Evolutionary conservation across 2,329 filamentous ascomycete genomes (phyloP), one percentile per base, ranked within the genome.

Genomic region (Colletotrichum agaves): DNA sequence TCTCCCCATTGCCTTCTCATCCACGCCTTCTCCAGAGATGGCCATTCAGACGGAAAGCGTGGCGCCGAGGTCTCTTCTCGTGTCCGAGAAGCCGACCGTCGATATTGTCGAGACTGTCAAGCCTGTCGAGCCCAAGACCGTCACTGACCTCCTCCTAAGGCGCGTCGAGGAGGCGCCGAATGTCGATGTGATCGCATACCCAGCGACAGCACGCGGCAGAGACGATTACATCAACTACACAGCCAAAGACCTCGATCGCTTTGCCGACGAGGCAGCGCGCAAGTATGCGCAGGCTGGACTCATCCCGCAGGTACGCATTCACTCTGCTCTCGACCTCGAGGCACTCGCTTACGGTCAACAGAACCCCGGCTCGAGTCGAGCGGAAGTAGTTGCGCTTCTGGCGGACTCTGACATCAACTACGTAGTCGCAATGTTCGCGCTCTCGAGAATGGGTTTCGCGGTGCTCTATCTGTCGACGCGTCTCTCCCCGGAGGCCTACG

Each of bases 401-500:
- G 83, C 81, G 2, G 75, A 80, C 7, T 86, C 84, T 0, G 82
- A 82, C 64, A 76, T 88, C 27, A 82, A 85, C 63, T 85, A 85
- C 63, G 77, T 87, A 41, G 77, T 86, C 23, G 81, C 83, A n/a
- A 76, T 86, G 11, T 79, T 87, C 35, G 85, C 84, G 4, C 72
- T 89, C 37, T 81, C 80, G 23, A 80, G 84, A 60, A 75, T 89
- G 53, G 86, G 86, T 5, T 86, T 84, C 74, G 79, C 84, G 1
- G 79, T 82, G 2, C 75, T 89, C 1, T 81, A 88, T 37, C 78
- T 89, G 2, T 88, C 86, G 0, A 86, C 84, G 2, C 77, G 87
- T 6, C 79, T 88, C 2, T 80, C 85, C 2, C 78, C 80, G 2
- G 79, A 82, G 59, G 87, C 87, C 5, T 84, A 86, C 67, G 74